Evolutionary conservation across 352 stramenopile genomes (phyloP), one percentile per base, ranked within the genome.

Genomic region (Pythium coloratum): DNA sequence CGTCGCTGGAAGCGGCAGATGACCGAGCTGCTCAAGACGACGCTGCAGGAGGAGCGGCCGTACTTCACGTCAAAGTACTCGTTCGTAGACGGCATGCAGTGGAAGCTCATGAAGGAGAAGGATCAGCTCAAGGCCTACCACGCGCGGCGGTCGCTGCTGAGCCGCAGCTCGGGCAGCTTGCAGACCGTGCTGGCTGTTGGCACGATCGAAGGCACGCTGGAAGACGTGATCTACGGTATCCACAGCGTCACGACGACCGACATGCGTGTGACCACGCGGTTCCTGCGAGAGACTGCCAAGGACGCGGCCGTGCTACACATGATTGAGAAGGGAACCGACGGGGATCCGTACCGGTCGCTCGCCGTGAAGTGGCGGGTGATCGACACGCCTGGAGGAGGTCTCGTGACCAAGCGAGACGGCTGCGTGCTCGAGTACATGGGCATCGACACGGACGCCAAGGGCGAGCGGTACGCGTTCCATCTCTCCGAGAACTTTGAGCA

Each of bases 161-260:
- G 55, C 6, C 38, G n/a, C 24, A 24, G 13, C 58, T 36, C 3
- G 3, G 38, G 30, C 8, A 55, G 36, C 20, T 24, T 51, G 0
- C 42, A 62, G n/a, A 16, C 32, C 51, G 53, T 90, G 51, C 64
- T 90, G 16, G 73, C 83, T 16, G 71, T 82, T 30, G 84, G 80
- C 40, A 76, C 75, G 53, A 77, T 92, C 53, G 54, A 70, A 51
- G 81, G 81, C 6, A 77, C 71, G 30, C 72, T 92, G 8, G 81
- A 89, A 62, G 81, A 92, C 65, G 76, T 84, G 61, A 80, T 89
- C 73, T 86, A 83, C 64, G 81, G 81, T 32, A 77, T 72, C 13
- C 68, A 82, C 60, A 77, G 79, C 64, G 30, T 62, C 59, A 30
- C 76, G 42, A 58, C 66, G 67, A 9, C 53, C 55, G 34, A 71